phyloP scores from a whole-genome alignment of 768 basidiomycete species.

The Epithele typhae region DNA sequence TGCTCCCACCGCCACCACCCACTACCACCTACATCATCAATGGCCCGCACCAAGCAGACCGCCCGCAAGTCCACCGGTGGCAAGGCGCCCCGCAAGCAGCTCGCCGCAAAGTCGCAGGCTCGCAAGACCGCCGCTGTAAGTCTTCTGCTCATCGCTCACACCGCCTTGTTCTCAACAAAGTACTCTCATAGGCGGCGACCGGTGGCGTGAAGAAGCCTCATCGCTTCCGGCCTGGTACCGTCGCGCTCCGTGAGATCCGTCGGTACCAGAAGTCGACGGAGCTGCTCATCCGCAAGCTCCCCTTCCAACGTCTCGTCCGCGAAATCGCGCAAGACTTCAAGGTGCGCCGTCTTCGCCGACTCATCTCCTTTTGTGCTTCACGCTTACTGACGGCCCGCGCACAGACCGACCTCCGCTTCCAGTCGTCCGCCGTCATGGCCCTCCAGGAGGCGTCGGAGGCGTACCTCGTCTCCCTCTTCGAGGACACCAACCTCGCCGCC shows the following conservation, averaged over 20 bases:
- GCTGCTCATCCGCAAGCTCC: slow-evolving; percentile 45
- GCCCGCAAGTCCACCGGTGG: slow-evolving; percentile 77
- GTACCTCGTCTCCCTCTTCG: slow-evolving; percentile 37
- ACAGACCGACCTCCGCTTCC: slow-evolving; percentile 57
- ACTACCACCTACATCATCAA: slow-evolving; percentile 24
- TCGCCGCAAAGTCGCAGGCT: slow-evolving; percentile 58
- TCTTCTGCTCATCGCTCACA: not conserved
- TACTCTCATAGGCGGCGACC: slow-evolving; percentile 31
- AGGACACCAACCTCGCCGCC: slow-evolving; percentile 48
- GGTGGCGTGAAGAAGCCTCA: slow-evolving; percentile 66
- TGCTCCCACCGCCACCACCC: not conserved
- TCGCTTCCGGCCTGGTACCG: slow-evolving; percentile 35
- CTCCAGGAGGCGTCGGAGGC: slow-evolving; percentile 57
- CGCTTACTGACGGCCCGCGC: not conserved
- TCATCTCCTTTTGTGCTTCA: not conserved
- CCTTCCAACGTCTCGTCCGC: slow-evolving; percentile 62
- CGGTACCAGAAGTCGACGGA: slow-evolving; percentile 38
- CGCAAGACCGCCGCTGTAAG: slow-evolving; percentile 52
- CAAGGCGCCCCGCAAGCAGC: slow-evolving; percentile 71
- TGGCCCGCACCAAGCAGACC: slow-evolving; percentile 77
- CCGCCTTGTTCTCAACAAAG: not conserved
- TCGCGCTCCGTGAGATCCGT: slow-evolving; percentile 35
- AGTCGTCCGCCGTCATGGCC: slow-evolving; percentile 61
- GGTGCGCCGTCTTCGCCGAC: slow-evolving; percentile 25
- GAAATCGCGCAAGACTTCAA: slow-evolving; percentile 69